Conservation (phyloP, 306 rosid genomes). For the Cucumis sativus region DNA sequence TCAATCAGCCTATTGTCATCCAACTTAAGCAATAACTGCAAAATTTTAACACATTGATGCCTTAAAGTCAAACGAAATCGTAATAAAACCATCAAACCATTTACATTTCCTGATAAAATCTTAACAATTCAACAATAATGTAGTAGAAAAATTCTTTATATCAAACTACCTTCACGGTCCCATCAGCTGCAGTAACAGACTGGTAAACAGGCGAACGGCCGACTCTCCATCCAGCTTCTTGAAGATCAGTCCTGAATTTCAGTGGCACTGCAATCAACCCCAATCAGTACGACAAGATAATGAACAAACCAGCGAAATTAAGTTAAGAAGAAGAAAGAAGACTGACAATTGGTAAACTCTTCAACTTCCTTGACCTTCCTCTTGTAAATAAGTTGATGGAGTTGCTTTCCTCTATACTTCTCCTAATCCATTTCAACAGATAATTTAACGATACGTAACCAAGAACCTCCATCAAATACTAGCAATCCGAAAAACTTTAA, state of each 20-base stretch:
- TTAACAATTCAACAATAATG: neutral
- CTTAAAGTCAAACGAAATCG: neutral
- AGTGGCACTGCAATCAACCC: conserved; percentile 49
- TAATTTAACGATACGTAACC: neutral
- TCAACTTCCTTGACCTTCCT: conserved; percentile 69
- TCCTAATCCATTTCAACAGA: conserved; percentile 27
- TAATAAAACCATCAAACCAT: neutral
- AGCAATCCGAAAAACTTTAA: neutral
- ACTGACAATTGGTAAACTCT: conserved; percentile 58
- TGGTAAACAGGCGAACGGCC: conserved; percentile 72
- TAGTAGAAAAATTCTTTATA: neutral
- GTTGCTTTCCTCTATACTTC: conserved; percentile 80
- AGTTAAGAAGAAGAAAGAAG: neutral
- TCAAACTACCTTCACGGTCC: conserved; percentile 66
- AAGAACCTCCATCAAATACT: neutral
- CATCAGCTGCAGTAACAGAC: conserved; percentile 70
- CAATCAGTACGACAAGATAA: neutral
- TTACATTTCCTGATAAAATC: no score
- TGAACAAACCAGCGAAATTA: neutral
- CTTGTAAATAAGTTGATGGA: conserved; percentile 76
- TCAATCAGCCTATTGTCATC: conserved; percentile 87
- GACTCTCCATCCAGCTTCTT: conserved; percentile 89
- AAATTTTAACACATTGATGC: conserved; percentile 7
- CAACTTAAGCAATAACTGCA: conserved; percentile 82
- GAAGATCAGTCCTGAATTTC: conserved; percentile 69